Evolutionary conservation across 352 stramenopile genomes (phyloP), one percentile per base, ranked within the genome.

Genomic region (Halophytophthora polymorphica): DNA sequence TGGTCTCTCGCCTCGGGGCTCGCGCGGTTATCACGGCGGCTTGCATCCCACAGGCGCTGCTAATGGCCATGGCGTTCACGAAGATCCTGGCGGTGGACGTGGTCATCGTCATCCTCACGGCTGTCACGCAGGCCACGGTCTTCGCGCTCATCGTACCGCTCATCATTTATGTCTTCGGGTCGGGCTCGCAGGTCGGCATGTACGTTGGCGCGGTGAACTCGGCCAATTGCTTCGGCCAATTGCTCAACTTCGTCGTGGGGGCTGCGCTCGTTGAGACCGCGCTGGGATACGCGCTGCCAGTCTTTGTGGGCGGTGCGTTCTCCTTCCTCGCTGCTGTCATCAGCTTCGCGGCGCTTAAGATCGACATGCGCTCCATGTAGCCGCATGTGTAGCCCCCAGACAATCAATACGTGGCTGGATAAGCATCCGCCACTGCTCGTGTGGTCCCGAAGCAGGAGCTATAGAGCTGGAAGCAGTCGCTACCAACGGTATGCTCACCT

Each of bases 351-450:
- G 83, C 72, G 25, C 77, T 91, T 58, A 62, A 54, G 11, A 80
- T 94, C 56, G 71, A 90, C 45, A 90, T 92, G 79, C 58, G 83
- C 61, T 88, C 77, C 22, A 82, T 94, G 73, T 94, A 76, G 37
- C 34, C 1, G 7, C 25, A 4, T 10, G 25, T 94, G 73, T 94
- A 76, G 37, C 34, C 1, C 3, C 25, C 25, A 31, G 25, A 31
- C n/a, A 18, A 42, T 31, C 25, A 55, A 34, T 41, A 35, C 45
- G 33, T 43, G 6, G 41, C 18, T 42, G n/a, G 37, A 42, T n/a
- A n/a, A n/a, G n/a, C n/a, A n/a, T n/a, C n/a, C n/a, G n/a, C n/a
- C n/a, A n/a, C n/a, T n/a, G n/a, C n/a, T n/a, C n/a, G n/a, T n/a
- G n/a, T n/a, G n/a, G n/a, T n/a, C n/a, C n/a, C n/a, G 12, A 29